These are phyloP conservation scores for Tieghemiomyces parasiticus DNA, from an alignment of 192 early-diverging fungal species.

Conservation along the genomic window DNA sequence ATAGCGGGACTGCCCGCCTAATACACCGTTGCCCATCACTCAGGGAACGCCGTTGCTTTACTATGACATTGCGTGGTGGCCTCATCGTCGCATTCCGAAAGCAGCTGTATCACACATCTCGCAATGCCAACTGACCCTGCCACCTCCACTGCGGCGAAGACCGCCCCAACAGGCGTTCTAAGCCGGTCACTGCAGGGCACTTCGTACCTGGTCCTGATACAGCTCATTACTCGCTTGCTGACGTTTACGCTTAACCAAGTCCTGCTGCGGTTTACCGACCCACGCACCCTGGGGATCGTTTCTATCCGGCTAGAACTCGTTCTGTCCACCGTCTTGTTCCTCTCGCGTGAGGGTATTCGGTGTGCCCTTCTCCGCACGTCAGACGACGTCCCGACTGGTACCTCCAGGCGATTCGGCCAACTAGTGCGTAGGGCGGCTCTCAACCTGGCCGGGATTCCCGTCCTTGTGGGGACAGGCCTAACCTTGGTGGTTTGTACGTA, in stretches of 20 bases:
- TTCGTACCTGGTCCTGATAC: conserved; percentile 56
- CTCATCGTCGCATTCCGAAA: no score
- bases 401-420: background rate
- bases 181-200: conserved; percentile 50
- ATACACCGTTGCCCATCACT: no score
- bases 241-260: conserved; percentile 77
- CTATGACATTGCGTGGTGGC: no score
- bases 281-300: conserved; percentile 65
- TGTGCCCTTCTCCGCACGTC: conserved; percentile 47
- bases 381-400: background rate
- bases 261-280: conserved; percentile 51
- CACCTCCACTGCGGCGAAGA: no score
- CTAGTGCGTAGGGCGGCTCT: conserved; percentile 36
- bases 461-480: conserved; percentile 43
- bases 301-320: conserved; percentile 74
- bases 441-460: conserved; percentile 59
- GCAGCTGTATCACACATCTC: no score
- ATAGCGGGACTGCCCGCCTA: no score
- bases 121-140: no score
- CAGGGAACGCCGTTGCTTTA: no score
- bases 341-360: conserved; percentile 71
- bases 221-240: conserved; percentile 51
- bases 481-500: conserved; percentile 33
- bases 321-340: conserved; percentile 77
- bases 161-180: no score